A percentile compares a stretch with the other conserved stretches of the same genome.
phyloP scores from a whole-genome alignment of 1,139 yeast genomes.

The Scheffersomyces quercinus region DNA sequence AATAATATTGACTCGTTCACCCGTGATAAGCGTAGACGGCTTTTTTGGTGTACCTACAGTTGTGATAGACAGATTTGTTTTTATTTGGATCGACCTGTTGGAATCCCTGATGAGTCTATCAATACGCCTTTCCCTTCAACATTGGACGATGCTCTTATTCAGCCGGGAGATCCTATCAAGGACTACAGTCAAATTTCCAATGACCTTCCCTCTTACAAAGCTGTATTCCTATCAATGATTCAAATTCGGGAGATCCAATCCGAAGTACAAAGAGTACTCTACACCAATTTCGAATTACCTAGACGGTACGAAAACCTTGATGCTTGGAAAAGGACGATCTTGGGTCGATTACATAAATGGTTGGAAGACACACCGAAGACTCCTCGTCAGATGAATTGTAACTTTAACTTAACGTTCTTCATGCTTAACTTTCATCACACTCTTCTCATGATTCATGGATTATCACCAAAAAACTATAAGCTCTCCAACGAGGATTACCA shows the following conservation, averaged over 20 bases:
- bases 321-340: conserved; percentile 61
- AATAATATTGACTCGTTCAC: conserved; percentile 51
- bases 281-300: conserved; percentile 72
- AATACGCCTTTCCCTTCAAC: conserved; percentile 68
- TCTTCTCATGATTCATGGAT: conserved; percentile 68
- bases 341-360: conserved; percentile 62
- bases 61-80: conserved; percentile 79
- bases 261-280: conserved; percentile 69
- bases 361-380: conserved; percentile 55
- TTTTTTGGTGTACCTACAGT: conserved; percentile 89
- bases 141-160: conserved; percentile 68
- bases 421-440: conserved; percentile 78
- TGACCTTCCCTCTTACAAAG: conserved; percentile 51
- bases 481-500: conserved; percentile 55
- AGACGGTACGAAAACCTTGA: conserved; percentile 54
- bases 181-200: neutral
- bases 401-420: conserved; percentile 69
- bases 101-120: conserved; percentile 71
- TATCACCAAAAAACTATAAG: conserved; percentile 67
- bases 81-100: conserved; percentile 71
- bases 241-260: conserved; percentile 72
- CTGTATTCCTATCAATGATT: conserved; percentile 65
- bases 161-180: conserved; percentile 23
- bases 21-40: conserved; percentile 69
- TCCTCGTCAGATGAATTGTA: conserved; percentile 65